Base-by-base conservation (phyloP, 1,284 basidiomycete genomes). In the Clitocybe nebularis region DNA sequence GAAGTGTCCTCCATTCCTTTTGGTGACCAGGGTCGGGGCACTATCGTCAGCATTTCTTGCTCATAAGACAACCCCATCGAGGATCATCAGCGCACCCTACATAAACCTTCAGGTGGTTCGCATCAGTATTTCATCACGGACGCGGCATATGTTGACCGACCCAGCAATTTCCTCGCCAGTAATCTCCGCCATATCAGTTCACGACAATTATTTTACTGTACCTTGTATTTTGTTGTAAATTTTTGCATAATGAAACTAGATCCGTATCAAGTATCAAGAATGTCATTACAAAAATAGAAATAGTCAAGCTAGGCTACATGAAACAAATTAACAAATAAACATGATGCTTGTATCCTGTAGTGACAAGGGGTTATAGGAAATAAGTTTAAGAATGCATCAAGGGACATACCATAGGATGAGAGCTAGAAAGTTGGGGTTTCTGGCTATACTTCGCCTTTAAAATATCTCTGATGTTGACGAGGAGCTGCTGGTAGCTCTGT, bases 391-490 rank as follows among this genome's bases (percentile, higher is more conserved):
- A 14, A 9, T 14, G 5, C 38, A 19, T 13, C 19, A 47, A 39
- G 23, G 39, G 21, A 66, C 72, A 54, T 54, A 84, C 85, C 62
- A 89, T 88, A 0, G 84, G 86, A 56, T 89, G 86, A 23, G 87
- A 89, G 52, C 78, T 75, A 30, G 84, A 84, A 25, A 88, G 69
- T 78, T 84, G 87, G 7, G 91, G 91, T 63, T 91, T 93, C 72
- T 94, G 92, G 39, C 75, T 79, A 59, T 93, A 94, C 60, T 87
- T 87, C 39, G 60, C 52, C 28, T 57, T 63, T 46, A 90, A 64
- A 50, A 84, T 79, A 8, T 59, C 66, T 33, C 84, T 78, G 46
- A 95, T 74, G 25, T 71, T 78, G 47, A 71, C 64, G n/a, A 94
- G 74, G 3, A 95, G 76, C 57, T 88, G 76, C 56, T 84, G 79